phyloP scores from a whole-genome alignment of 768 basidiomycete species.

The Leccinum incarnatum region DNA sequence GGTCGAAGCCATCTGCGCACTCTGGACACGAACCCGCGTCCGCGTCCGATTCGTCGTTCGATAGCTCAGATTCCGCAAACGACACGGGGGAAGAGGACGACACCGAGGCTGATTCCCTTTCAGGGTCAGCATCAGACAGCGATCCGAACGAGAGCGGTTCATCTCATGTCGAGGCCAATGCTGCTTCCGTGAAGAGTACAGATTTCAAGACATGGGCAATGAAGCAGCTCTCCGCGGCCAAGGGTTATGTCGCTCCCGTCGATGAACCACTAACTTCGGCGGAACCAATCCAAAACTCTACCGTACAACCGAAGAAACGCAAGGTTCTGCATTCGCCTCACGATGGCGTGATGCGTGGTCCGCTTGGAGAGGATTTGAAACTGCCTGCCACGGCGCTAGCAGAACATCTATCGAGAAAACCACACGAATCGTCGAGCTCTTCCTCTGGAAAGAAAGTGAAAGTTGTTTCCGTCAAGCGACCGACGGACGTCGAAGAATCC shows the following conservation, averaged over 20 bases:
- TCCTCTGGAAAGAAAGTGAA: slow-evolving; percentile 35
- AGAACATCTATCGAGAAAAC: slow-evolving; percentile 33
- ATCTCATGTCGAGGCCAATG: slow-evolving; percentile 16
- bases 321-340: slow-evolving; percentile 36
- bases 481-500: slow-evolving; percentile 68
- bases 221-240: slow-evolving; percentile 62
- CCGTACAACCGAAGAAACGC: slow-evolving; percentile 43
- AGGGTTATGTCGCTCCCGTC: slow-evolving; percentile 33
- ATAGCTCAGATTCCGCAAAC: slow-evolving; percentile 76
- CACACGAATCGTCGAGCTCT: background rate
- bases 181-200: slow-evolving; percentile 35
- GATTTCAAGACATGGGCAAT: slow-evolving; percentile 91
- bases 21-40: slow-evolving; percentile 30
- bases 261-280: slow-evolving; percentile 15
- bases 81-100: slow-evolving; percentile 40
- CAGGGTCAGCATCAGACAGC: slow-evolving; percentile 15
- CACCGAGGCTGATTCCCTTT: slow-evolving; percentile 13
- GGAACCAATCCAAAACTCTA: slow-evolving; percentile 3
- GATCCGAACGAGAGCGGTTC: slow-evolving; percentile 19
- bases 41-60: slow-evolving; percentile 62
- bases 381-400: slow-evolving; percentile 69
- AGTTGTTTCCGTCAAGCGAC: slow-evolving; percentile 56
- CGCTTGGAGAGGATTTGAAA: slow-evolving; percentile 69
- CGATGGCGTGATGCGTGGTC: slow-evolving; percentile 62
- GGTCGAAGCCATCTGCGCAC: slow-evolving; percentile 40